phyloP scores from a whole-genome alignment of 371 early-diverging fungal genomes.

The Massospora cicadina region DNA sequence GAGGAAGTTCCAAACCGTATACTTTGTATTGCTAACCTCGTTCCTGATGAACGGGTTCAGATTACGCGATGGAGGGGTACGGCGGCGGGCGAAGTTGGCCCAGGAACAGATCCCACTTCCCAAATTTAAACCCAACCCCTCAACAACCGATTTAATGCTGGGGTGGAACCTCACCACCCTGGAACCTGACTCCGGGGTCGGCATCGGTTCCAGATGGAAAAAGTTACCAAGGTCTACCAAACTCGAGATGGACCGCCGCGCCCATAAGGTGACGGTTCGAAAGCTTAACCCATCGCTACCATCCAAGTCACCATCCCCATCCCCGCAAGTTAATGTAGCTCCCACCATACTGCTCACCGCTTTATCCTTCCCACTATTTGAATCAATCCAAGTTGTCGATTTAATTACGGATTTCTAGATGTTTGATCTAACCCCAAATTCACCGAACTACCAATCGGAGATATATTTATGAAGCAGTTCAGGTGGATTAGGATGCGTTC shows the following conservation, averaged over 20 bases:
- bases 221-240: background rate
- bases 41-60: background rate
- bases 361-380: no score
- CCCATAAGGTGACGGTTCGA: background rate
- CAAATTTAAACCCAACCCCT: background rate
- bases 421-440: no score
- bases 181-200: background rate
- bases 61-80: background rate
- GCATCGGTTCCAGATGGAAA: background rate
- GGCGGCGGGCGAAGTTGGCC: background rate
- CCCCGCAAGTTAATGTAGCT: no score
- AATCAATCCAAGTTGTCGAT: no score
- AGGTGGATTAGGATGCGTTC: no score
- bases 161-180: background rate
- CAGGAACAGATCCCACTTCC: background rate
- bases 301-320: no score
- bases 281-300: no score
- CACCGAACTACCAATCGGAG: no score
- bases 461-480: no score
- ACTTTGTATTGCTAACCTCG: conserved; percentile 3
- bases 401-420: no score
- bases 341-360: no score
- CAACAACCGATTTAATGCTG: background rate
- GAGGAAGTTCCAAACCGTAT: background rate
- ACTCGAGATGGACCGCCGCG: background rate